Evolutionary conservation across 257 asterid species (phyloP).

Genomic region (Nicotiana obtusifolia): DNA sequence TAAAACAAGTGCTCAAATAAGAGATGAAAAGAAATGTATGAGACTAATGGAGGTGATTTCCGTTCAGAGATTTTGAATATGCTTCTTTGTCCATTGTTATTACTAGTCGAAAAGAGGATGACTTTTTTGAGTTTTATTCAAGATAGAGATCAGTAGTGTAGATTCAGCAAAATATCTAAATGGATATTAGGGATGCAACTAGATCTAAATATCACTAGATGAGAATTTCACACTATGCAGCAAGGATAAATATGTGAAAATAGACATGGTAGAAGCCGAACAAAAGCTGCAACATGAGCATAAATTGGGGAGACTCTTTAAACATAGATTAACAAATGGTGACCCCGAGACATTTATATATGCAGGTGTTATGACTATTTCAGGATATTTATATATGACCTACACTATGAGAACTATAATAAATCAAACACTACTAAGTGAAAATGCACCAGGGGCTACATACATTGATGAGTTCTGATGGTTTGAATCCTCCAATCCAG

Average conservation of each 20-base stretch:
- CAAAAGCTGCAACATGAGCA: neutral
- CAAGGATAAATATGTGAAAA: neutral
- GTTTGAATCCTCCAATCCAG: conserved; percentile 94
- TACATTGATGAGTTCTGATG: conserved; percentile 73
- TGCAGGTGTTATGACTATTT: neutral
- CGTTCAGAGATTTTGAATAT: neutral
- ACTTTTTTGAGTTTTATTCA: neutral
- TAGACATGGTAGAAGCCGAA: neutral
- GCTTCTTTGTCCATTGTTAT: too few species aligned
- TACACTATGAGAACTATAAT: neutral
- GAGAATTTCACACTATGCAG: neutral
- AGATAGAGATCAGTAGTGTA: neutral
- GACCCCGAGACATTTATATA: neutral
- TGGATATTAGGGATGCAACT: neutral
- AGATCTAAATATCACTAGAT: neutral
- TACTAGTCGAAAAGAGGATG: too few species aligned
- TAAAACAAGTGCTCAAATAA: neutral
- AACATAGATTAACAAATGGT: neutral
- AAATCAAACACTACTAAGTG: neutral
- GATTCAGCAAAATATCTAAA: neutral
- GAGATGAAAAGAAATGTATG: neutral
- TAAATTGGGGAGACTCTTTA: neutral
- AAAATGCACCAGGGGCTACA: conserved; percentile 24
- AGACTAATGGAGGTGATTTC: neutral
- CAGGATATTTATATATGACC: neutral